phyloP scores from a whole-genome alignment of 805 yeast species.

The Naumovozyma baii region DNA sequence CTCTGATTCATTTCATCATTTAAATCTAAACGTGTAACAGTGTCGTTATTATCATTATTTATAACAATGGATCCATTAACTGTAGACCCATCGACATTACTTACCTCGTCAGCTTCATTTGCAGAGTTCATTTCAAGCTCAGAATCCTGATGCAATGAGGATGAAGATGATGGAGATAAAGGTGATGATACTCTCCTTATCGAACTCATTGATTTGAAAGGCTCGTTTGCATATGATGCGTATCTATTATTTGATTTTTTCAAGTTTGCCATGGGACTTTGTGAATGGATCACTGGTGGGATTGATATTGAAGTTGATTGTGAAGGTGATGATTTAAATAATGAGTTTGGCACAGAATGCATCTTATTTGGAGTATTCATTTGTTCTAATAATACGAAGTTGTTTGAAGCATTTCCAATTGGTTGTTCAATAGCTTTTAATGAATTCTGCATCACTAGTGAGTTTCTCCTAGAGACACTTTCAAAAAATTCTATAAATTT shows the following conservation, averaged over 20 bases:
- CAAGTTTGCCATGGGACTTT: neutral
- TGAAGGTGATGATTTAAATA: neutral
- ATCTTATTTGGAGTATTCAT: neutral
- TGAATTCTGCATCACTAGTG: neutral
- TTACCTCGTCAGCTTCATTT: too few species aligned
- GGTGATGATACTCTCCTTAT: too few species aligned
- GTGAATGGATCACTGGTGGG: neutral
- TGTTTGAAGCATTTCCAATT: too few species aligned
- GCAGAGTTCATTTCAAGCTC: neutral
- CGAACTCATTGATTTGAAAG: too few species aligned
- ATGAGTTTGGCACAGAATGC: neutral
- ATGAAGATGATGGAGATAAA: neutral
- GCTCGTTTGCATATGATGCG: too few species aligned
- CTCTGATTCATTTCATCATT: neutral
- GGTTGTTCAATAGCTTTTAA: neutral
- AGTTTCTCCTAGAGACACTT: slow-evolving; percentile 3
- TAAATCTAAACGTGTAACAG: neutral
- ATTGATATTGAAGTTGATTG: neutral
- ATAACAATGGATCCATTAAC: neutral
- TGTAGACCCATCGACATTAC: too few species aligned
- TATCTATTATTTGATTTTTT: neutral
- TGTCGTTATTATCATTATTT: too few species aligned
- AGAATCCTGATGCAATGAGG: neutral
- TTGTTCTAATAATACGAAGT: neutral
- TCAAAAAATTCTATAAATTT: slow-evolving; percentile 30